A percentile compares a stretch with the other conserved stretches of the same genome.
phyloP scores from a whole-genome alignment of 2,329 filamentous ascomycete species.

The Fusarium cicatricum region DNA sequence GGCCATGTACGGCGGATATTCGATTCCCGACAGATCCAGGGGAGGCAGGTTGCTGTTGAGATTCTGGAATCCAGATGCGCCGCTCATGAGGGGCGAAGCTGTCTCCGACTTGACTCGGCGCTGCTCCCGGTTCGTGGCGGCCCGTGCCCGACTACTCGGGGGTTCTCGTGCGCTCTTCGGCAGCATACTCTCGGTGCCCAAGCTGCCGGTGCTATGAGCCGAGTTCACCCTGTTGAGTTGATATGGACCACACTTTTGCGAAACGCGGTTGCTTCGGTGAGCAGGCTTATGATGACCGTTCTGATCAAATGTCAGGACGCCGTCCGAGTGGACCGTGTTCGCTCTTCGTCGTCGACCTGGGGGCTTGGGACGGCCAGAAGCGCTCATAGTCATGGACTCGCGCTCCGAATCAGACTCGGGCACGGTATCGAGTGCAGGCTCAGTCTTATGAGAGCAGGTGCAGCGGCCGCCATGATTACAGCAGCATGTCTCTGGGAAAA shows the following conservation, averaged over 20 bases:
- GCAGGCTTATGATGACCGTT: constrained; percentile 71
- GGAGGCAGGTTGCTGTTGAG: constrained; percentile 63
- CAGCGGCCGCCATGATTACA: constrained; percentile 75
- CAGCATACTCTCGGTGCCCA: constrained; percentile 54
- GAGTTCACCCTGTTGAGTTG: constrained; percentile 67
- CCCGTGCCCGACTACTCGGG: constrained; percentile 47
- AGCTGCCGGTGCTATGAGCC: constrained; percentile 60
- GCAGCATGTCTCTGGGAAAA: constrained; percentile 67
- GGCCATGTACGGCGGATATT: constrained; percentile 59
- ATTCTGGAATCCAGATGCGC: constrained; percentile 59
- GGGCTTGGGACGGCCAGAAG: constrained; percentile 51
- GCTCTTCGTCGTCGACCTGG: constrained; percentile 62
- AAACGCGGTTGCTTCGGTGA: constrained; percentile 66
- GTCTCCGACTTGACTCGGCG: constrained; percentile 69
- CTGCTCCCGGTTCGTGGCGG: constrained; percentile 54
- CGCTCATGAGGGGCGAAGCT: constrained; percentile 64
- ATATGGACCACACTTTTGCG: constrained; percentile 70
- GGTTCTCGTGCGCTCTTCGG: constrained; percentile 49
- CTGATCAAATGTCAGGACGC: constrained; percentile 66
- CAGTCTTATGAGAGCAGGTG: constrained; percentile 71
- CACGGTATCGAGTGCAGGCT: constrained; percentile 66
- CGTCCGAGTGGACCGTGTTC: constrained; percentile 69
- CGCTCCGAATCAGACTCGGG: constrained; percentile 69
- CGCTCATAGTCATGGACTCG: constrained; percentile 45
- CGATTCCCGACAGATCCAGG: constrained; percentile 65